Evolutionary conservation across 352 stramenopile species (phyloP).

Genomic region (Phytopythium boreale): DNA sequence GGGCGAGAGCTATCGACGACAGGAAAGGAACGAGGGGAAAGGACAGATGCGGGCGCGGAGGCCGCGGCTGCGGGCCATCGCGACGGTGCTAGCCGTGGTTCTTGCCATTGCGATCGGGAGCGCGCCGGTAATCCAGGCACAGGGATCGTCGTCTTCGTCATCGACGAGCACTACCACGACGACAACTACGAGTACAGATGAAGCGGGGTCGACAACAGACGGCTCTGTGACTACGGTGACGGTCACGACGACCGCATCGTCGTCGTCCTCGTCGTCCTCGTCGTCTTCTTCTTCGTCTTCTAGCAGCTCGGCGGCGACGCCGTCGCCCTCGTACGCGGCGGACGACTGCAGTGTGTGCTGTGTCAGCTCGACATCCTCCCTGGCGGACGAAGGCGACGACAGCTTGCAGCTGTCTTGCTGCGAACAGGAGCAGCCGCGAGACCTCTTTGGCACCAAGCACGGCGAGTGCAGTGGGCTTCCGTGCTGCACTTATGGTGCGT

Average conservation of each 20-base stretch:
- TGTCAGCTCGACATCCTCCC: constrained; percentile 16
- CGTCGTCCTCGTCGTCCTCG: background rate
- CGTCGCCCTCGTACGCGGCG: constrained; percentile 13
- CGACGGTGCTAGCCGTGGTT: background rate
- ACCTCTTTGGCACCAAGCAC: constrained; percentile 57
- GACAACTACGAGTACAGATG: background rate
- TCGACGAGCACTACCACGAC: constrained; percentile 13
- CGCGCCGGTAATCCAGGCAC: background rate
- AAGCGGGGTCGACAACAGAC: background rate
- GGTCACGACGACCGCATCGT: background rate
- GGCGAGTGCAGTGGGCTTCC: constrained; percentile 76
- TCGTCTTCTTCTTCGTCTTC: background rate
- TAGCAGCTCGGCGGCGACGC: background rate
- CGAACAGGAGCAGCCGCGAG: constrained; percentile 25
- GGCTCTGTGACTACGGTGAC: constrained; percentile 13
- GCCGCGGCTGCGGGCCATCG: background rate
- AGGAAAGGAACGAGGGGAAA: background rate
- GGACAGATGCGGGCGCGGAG: background rate
- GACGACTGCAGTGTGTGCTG: constrained; percentile 75
- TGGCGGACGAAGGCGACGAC: constrained; percentile 18
- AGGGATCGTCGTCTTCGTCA: constrained; percentile 5
- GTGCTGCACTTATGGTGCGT: constrained; percentile 64
- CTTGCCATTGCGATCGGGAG: background rate
- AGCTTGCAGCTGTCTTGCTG: constrained; percentile 54
- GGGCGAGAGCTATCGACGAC: background rate